Percentiles rank a stretch among this genome's conserved stretches.
These are phyloP conservation scores for Penicillium brevicompactum DNA, from an alignment of 2,329 filamentous ascomycete genomes.

Conservation along the genomic window DNA sequence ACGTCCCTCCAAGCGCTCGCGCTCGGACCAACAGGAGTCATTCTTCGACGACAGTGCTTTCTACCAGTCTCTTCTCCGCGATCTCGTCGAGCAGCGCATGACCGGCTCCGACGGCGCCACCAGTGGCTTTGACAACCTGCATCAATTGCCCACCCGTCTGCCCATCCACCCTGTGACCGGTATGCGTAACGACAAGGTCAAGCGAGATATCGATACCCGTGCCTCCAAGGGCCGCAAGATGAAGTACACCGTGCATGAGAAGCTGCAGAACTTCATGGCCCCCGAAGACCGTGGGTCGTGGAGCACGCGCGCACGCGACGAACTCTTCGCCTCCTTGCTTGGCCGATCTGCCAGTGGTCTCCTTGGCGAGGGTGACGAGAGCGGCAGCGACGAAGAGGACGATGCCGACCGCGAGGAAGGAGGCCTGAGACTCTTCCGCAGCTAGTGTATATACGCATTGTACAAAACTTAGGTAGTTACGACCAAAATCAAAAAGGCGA, in stretches of 20 bases:
- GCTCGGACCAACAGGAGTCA: slow-evolving; percentile 43
- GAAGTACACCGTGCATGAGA: slow-evolving; percentile 93
- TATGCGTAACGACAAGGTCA: slow-evolving; percentile 64
- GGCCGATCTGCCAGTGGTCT: slow-evolving; percentile 64
- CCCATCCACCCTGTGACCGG: slow-evolving; percentile 44
- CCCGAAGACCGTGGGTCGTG: slow-evolving; percentile 79
- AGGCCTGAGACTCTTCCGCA: slow-evolving; percentile 37
- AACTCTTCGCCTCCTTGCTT: slow-evolving; percentile 73
- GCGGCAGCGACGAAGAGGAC: slow-evolving; percentile 35
- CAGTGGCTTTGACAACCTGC: slow-evolving; percentile 49
- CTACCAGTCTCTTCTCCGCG: slow-evolving; percentile 89
- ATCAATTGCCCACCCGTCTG: slow-evolving; percentile 41
- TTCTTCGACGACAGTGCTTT: slow-evolving; percentile 95
- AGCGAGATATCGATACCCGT: slow-evolving; percentile 85
- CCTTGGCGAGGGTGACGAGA: slow-evolving; percentile 63
- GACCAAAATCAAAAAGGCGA: slow-evolving; percentile 4
- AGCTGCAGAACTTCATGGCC: slow-evolving; percentile 97
- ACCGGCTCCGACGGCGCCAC: slow-evolving; percentile 56
- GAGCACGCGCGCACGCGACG: slow-evolving; percentile 77
- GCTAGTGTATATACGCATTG: slow-evolving; percentile 16
- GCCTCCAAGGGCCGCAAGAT: slow-evolving; percentile 95
- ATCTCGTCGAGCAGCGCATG: slow-evolving; percentile 86
- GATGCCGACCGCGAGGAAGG: slow-evolving; percentile 35
- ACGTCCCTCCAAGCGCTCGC: slow-evolving; percentile 35
- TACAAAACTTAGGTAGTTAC: slow-evolving; percentile 8